These are phyloP conservation scores for Colletotrichum horii DNA, from an alignment of 2,329 filamentous ascomycete genomes.

Conservation along the genomic window DNA sequence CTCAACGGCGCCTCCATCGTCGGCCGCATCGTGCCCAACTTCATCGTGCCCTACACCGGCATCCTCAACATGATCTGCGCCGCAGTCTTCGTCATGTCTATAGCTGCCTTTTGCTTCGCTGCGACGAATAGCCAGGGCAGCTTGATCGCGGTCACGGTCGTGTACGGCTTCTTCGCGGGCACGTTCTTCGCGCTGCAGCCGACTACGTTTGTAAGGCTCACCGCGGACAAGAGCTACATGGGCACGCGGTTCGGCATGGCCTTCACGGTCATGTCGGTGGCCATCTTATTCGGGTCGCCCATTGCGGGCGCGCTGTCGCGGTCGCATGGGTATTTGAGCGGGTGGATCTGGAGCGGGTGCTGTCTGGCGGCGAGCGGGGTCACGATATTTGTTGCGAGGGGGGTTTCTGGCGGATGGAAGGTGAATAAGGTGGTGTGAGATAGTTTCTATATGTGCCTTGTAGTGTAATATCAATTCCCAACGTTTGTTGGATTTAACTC, in stretches of 20 bases:
- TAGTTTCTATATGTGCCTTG: not conserved
- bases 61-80: conserved; percentile 33
- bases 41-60: conserved; percentile 37
- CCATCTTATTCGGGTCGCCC: conserved; percentile 33
- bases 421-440: not conserved
- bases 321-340: conserved; percentile 16
- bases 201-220: conserved; percentile 37
- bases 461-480: not conserved
- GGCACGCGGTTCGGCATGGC: conserved; percentile 48
- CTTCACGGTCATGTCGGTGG: conserved; percentile 30
- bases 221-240: conserved; percentile 33
- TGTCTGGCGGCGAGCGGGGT: conserved; percentile 3
- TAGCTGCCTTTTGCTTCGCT: conserved; percentile 1
- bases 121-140: conserved; percentile 8
- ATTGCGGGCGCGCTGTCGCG: conserved; percentile 31
- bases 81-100: conserved; percentile 24
- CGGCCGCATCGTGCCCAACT: conserved; percentile 47
- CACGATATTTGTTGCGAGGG: not conserved
- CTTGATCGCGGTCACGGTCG: conserved; percentile 16
- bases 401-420: conserved; percentile 12
- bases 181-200: conserved; percentile 42
- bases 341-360: conserved; percentile 19
- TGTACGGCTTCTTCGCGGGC: conserved; percentile 30
- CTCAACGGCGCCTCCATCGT: conserved; percentile 51
- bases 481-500: not conserved